phyloP scores from a whole-genome alignment of 2,329 filamentous ascomycete genomes.

The Xylariaceae sp. region DNA sequence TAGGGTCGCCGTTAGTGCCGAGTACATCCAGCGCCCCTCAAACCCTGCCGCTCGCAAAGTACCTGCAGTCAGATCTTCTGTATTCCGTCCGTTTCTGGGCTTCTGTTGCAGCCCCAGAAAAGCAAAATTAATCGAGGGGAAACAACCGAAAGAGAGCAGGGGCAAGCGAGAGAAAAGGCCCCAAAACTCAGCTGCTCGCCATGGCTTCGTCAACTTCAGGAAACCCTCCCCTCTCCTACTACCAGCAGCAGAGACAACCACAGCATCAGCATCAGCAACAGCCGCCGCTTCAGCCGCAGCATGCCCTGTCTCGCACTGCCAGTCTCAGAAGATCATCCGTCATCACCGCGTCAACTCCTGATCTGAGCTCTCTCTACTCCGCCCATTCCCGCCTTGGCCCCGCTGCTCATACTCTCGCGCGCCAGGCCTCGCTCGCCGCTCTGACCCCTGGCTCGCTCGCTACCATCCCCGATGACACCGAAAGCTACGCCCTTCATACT shows the following conservation, averaged over 20 bases:
- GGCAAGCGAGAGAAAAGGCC: background rate
- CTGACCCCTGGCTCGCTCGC: conserved; percentile 60
- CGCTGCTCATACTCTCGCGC: conserved; percentile 45
- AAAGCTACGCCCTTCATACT: conserved; percentile 56
- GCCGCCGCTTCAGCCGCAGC: conserved; percentile 24
- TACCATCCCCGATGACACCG: conserved; percentile 60
- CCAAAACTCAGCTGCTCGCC: conserved; percentile 29
- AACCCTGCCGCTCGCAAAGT: background rate
- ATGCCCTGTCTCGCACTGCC: conserved; percentile 35
- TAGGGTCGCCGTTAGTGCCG: background rate
- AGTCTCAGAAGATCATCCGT: conserved; percentile 36
- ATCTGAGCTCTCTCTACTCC: conserved; percentile 49
- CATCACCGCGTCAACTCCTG: conserved; percentile 52
- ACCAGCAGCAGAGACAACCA: conserved; percentile 20
- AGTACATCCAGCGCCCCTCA: background rate
- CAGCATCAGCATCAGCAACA: conserved; percentile 20
- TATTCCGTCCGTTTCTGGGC: background rate
- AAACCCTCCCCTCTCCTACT: conserved; percentile 30
- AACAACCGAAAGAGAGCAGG: background rate
- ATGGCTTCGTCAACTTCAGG: conserved; percentile 35
- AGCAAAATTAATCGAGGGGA: background rate
- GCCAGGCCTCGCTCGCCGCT: conserved; percentile 67
- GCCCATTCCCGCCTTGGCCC: conserved; percentile 44
- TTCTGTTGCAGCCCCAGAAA: background rate
- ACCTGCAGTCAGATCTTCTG: background rate